Base-by-base conservation (phyloP, 2,329 filamentous ascomycete species). In the Exophiala dermatitidis region DNA sequence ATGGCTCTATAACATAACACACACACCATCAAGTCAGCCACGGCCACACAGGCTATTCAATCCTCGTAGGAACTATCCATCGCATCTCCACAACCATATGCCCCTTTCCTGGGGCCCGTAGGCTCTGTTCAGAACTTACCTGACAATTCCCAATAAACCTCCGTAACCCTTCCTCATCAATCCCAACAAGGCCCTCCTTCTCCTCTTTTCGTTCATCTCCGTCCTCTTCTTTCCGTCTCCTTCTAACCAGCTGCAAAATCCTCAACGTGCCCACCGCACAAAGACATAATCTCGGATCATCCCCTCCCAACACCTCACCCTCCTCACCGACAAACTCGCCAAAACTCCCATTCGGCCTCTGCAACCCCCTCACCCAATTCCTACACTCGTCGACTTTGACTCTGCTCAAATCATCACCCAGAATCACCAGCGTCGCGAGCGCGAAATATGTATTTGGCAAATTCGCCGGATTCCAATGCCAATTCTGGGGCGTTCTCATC, bases 381-480 rank as follows among this genome's bases (percentile, higher is more conserved):
- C 97, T 68, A 56, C 86, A 85, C 55, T 80, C 79, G 38, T 64
- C 73, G 52, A 88, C 78, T 57, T 84, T 77, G 5, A 98, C 84
- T 1, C 82, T 78, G 2, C 74, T 71, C 61, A 89, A 64, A 64
- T 82, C 78, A 65, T 85, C 81, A 3, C 77, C 75, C n/a, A 87
- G 69, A 4, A 83, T 74, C 1, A 85, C 78, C 29, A 98, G 73
- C 5, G 85, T 77, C 28, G 88, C 75, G 41, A 98, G 76, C 0
- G 91, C 90, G 70, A 97, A 96, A 67, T 86, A 91, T 0, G 90
- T 96, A 1, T 89, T 88, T 0, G 90, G 86, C 10, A 97, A 72
- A 68, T 91, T 95, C 0, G 90, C 81, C n/a, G 83, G 81, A 69
- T 88, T 84, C 82, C 83, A 85, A 41, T 67, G 69, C 50, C 74